A percentile compares a stretch with the other conserved stretches of the same genome.
phyloP scores from a whole-genome alignment of 208 protist species.

The Acanthamoeba sp. region DNA sequence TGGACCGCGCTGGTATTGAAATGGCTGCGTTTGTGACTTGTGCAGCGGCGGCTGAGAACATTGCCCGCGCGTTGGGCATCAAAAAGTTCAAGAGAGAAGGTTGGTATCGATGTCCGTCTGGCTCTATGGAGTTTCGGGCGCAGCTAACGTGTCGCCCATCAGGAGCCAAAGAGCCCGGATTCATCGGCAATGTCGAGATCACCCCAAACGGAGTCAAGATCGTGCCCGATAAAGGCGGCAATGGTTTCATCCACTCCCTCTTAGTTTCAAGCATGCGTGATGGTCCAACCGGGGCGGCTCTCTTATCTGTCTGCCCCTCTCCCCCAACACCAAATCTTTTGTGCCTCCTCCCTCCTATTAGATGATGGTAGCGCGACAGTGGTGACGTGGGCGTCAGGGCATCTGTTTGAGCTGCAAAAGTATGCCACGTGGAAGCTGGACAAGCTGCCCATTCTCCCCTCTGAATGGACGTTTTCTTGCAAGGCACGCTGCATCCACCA shows the following conservation, averaged over 20 bases:
- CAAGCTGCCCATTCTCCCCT: slow-evolving; percentile 63
- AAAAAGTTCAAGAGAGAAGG: slow-evolving; percentile 39
- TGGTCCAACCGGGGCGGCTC: too few relatives aligned
- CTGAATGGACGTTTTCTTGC: slow-evolving; percentile 44
- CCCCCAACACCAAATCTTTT: too few relatives aligned
- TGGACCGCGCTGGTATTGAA: background rate
- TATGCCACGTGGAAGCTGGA: slow-evolving; percentile 64
- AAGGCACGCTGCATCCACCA: background rate
- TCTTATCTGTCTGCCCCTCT: too few relatives aligned
- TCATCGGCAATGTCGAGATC: slow-evolving; percentile 62
- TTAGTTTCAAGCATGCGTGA: background rate
- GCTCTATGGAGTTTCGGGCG: background rate
- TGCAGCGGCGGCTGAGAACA: slow-evolving; percentile 71
- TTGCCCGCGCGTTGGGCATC: slow-evolving; percentile 51
- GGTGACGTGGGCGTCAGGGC: slow-evolving; percentile 70
- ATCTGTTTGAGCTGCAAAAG: slow-evolving; percentile 71
- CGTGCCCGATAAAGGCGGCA: background rate
- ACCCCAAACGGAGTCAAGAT: slow-evolving; percentile 16
- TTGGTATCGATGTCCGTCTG: background rate
- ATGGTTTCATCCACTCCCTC: background rate
- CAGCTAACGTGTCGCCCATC: background rate
- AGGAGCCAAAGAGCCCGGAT: background rate
- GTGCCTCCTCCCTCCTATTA: background rate
- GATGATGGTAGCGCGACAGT: slow-evolving; percentile 54
- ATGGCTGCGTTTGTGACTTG: background rate